A percentile compares a stretch with the other conserved stretches of the same genome.
These are phyloP conservation scores for Candida ulmi DNA, from an alignment of 805 yeast genomes.

Conservation along the genomic window DNA sequence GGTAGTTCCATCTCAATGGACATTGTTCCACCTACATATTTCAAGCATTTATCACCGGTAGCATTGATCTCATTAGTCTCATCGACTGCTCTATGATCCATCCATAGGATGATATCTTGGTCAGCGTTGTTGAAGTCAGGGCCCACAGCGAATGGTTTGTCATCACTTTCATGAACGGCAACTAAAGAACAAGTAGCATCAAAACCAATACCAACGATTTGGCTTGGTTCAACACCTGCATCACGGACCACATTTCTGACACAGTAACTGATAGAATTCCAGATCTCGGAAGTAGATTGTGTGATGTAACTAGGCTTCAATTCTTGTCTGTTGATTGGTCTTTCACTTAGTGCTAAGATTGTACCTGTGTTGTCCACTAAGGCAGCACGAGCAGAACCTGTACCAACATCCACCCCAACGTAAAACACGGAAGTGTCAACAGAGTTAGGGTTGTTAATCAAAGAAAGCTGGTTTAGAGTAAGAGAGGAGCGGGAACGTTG, in stretches of 20 bases:
- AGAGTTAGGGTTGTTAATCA: constrained; percentile 21
- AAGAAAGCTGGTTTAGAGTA: constrained; percentile 22
- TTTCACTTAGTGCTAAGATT: constrained; percentile 71
- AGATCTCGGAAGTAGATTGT: constrained; percentile 86
- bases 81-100: constrained; percentile 91
- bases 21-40: constrained; percentile 96
- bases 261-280: constrained; percentile 83
- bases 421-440: constrained; percentile 35
- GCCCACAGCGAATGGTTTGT: constrained; percentile 81
- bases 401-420: constrained; percentile 93
- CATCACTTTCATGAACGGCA: constrained; percentile 59
- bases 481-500: constrained; percentile 23
- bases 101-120: constrained; percentile 91
- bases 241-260: constrained; percentile 71
- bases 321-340: constrained; percentile 74
- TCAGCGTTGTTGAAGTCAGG: constrained; percentile 71
- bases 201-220: constrained; percentile 84
- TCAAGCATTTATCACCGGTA: constrained; percentile 71
- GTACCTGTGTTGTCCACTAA: constrained; percentile 79
- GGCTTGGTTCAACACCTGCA: constrained; percentile 60
- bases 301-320: constrained; percentile 69
- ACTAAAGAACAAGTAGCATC: constrained; percentile 97
- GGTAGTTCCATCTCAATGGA: constrained; percentile 98
- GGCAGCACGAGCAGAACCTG: constrained; percentile 96
- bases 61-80: constrained; percentile 81